A percentile compares a stretch with the other conserved stretches of the same genome.
Conservation (phyloP, 225 moss, liverwort and hornwort genomes). For the Asterella californica region DNA sequence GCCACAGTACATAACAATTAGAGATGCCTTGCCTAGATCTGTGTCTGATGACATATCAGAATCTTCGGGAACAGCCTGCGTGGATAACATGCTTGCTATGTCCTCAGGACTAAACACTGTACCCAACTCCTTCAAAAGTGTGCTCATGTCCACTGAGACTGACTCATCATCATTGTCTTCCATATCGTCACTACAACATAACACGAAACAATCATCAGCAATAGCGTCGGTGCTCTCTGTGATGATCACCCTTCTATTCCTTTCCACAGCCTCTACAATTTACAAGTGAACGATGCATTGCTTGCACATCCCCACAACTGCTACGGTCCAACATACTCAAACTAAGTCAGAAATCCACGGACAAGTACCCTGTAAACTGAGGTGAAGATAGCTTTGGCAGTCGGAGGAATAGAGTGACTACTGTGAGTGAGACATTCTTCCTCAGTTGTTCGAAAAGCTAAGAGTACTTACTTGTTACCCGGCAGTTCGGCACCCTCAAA, state of each 20-base stretch:
- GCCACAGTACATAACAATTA: background rate
- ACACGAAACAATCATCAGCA: background rate
- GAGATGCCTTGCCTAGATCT: conserved; percentile 48
- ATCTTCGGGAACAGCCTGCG: conserved; percentile 35
- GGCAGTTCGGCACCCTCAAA: conserved; percentile 97
- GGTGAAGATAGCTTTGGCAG: background rate
- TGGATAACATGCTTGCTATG: conserved; percentile 35
- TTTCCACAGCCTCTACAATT: background rate
- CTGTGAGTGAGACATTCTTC: background rate
- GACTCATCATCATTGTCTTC: conserved; percentile 45
- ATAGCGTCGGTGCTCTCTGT: background rate
- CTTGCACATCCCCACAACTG: background rate
- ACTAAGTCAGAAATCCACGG: background rate
- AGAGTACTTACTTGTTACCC: conserved; percentile 42
- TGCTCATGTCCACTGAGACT: conserved; percentile 62
- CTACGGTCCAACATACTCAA: background rate
- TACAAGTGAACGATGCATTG: background rate
- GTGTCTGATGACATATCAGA: conserved; percentile 57
- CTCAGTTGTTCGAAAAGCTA: background rate
- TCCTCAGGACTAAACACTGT: conserved; percentile 57
- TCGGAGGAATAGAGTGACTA: background rate
- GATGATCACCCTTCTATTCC: background rate
- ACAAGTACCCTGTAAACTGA: background rate
- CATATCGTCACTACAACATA: conserved; percentile 2
- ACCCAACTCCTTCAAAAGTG: conserved; percentile 68